Evolutionary conservation across 2,329 filamentous ascomycete species (phyloP).

Genomic region (Diaporthe helianthi): DNA sequence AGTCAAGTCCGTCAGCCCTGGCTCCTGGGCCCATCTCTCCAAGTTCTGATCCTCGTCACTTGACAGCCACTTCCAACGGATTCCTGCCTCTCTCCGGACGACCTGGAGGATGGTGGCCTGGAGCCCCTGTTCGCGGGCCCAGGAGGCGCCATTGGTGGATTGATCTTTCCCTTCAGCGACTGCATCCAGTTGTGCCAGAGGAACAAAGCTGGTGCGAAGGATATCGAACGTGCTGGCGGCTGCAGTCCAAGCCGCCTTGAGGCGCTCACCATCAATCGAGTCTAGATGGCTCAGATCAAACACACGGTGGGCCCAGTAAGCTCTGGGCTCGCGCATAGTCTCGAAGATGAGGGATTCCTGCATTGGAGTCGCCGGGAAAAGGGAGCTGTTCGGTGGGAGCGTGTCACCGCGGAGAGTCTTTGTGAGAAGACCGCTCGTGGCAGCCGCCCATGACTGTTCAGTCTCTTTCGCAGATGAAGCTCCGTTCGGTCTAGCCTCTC

Average conservation of each 20-base stretch:
- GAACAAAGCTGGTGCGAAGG: conserved; percentile 46
- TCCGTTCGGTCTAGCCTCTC: not conserved
- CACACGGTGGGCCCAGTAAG: conserved; percentile 50
- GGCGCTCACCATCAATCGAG: conserved; percentile 40
- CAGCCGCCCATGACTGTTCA: conserved; percentile 33
- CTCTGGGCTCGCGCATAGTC: conserved; percentile 45
- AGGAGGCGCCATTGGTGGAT: conserved; percentile 23
- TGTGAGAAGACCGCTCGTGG: conserved; percentile 30
- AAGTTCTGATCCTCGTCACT: conserved; percentile 24
- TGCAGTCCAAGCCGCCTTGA: conserved; percentile 44
- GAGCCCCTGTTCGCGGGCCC: conserved; percentile 35
- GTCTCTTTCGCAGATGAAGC: not conserved
- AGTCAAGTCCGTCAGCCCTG: conserved; percentile 15
- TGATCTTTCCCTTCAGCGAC: not conserved
- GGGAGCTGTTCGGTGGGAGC: conserved; percentile 34
- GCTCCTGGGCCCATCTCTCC: conserved; percentile 31
- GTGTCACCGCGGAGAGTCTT: conserved; percentile 32
- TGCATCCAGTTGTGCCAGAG: conserved; percentile 37
- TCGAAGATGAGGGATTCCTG: conserved; percentile 49
- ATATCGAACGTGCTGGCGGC: conserved; percentile 44
- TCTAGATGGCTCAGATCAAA: conserved; percentile 41
- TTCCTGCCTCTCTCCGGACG: conserved; percentile 23
- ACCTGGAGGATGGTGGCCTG: conserved; percentile 36
- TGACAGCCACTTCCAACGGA: conserved; percentile 34
- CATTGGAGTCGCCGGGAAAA: conserved; percentile 44